Percentiles rank a stretch among this genome's conserved stretches.
These are phyloP conservation scores for Arachis monticola DNA, from an alignment of 331 rosid species.

Conservation along the genomic window DNA sequence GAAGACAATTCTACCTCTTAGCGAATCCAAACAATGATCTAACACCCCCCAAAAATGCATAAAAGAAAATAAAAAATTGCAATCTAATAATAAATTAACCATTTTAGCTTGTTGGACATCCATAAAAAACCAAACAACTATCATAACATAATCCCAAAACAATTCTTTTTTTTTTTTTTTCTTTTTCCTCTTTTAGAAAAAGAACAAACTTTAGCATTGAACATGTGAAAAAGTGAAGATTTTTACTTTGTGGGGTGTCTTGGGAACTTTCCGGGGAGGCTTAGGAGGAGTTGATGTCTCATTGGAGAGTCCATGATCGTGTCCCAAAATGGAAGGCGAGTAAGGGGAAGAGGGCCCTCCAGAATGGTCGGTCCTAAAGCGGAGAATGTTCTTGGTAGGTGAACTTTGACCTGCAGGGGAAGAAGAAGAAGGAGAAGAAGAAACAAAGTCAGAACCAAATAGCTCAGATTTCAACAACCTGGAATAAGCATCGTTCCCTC, in stretches of 20 bases:
- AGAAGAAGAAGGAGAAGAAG: constrained; percentile 68
- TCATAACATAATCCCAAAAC: too few species aligned
- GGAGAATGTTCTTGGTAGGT: constrained; percentile 85
- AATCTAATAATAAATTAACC: too few species aligned
- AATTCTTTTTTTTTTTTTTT: too few species aligned
- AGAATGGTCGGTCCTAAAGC: constrained; percentile 79
- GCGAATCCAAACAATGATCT: too few species aligned
- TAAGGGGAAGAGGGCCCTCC: constrained; percentile 73
- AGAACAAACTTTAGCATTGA: background rate
- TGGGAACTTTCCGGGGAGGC: constrained; percentile 96
- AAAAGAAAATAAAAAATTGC: too few species aligned
- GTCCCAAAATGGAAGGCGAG: constrained; percentile 75
- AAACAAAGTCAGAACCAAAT: constrained; percentile 89
- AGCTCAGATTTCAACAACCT: constrained; percentile 79
- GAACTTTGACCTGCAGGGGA: constrained; percentile 76
- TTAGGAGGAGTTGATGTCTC: constrained; percentile 85
- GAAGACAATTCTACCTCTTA: too few species aligned
- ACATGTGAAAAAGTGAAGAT: too few species aligned
- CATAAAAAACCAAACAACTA: too few species aligned
- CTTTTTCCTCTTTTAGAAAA: too few species aligned
- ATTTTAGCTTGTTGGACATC: too few species aligned
- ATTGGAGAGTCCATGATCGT: constrained; percentile 53
- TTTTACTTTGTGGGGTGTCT: constrained; percentile 88
- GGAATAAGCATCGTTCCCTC: constrained; percentile 76
- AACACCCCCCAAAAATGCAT: too few species aligned